Evolutionary conservation across 1,284 basidiomycete species (phyloP), one percentile per base, ranked within the genome.

Genomic region (Cutaneotrichosporon mucoides): DNA sequence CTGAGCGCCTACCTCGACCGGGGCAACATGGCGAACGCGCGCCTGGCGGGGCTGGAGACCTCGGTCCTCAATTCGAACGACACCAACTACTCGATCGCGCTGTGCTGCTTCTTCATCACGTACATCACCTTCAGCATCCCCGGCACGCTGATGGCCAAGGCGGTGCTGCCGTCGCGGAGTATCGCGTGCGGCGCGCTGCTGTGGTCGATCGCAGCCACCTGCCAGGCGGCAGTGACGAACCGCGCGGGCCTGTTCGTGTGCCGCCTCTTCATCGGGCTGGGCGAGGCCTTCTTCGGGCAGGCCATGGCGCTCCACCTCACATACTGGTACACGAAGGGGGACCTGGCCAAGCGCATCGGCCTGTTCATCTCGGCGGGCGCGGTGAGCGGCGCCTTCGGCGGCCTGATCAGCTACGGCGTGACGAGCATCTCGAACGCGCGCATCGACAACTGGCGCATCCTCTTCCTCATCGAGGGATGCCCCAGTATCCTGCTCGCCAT

Each of bases 401-500:
- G 79, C 36, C 61, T 79, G 16, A 75, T 73, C 55, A 53, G 68
- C 0, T 78, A 64, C 60, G 77, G 75, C 13, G 78, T 80, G 5
- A 64, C 70, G 3, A 60, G 56, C 33, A 79, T 80, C 63, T 61
- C 67, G 11, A 12, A 68, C 56, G 40, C 69, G 5, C 41, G 38
- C 3, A 70, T 78, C 43, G 67, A 50, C 10, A 62, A 68, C 56
- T 76, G 72, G 73, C 62, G 72, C 4, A 72, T 76, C 60, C 65
- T 73, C 9, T 73, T 73, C 70, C 64, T 75, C 33, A 54, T 93
- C 57, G 91, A 82, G 86, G 82, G 88, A 81, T 66, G 54, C 68
- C 70, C 69, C 5, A 64, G 66, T 0, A 69, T 93, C 5, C 15
- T 90, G 0, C 80, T 92, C 38, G 90, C 88, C 2, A 55, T 89